Evolutionary conservation across 2,329 filamentous ascomycete species (phyloP).

Genomic region (Chrysoporthe puriensis): DNA sequence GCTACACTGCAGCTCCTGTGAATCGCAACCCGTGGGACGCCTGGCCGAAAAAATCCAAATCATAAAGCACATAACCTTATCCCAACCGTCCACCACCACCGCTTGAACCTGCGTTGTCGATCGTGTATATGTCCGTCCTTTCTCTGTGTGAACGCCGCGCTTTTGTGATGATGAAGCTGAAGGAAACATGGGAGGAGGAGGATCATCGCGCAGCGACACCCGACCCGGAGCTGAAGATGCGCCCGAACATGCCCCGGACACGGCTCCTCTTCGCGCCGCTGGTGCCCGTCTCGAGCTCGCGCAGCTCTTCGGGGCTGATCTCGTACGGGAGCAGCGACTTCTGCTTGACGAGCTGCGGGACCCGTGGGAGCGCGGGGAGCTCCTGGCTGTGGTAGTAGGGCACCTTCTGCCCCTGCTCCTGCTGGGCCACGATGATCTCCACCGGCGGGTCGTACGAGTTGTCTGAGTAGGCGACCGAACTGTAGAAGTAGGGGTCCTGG

Average conservation of each 20-base stretch:
- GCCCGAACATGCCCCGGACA: slow-evolving; percentile 56
- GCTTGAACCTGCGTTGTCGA: not conserved
- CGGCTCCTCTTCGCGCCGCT: slow-evolving; percentile 49
- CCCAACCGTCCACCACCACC: not conserved
- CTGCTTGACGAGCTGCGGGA: slow-evolving; percentile 31
- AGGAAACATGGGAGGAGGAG: not conserved
- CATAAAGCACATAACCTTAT: not conserved
- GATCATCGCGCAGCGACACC: slow-evolving; percentile 43
- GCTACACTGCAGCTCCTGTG: no score
- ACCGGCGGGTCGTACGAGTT: slow-evolving; percentile 55
- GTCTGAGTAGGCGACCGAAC: slow-evolving; percentile 35
- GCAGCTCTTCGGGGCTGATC: slow-evolving; percentile 56
- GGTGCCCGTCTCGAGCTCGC: slow-evolving; percentile 51
- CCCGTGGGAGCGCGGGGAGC: slow-evolving; percentile 30
- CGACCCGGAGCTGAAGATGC: slow-evolving; percentile 52
- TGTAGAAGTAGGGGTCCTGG: slow-evolving; percentile 48
- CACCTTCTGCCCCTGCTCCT: slow-evolving; percentile 42
- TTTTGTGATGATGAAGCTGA: slow-evolving; percentile 1
- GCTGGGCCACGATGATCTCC: slow-evolving; percentile 46
- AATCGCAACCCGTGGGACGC: not conserved
- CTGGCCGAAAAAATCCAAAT: not conserved
- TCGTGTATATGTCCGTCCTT: not conserved
- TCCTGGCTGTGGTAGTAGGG: slow-evolving; percentile 34
- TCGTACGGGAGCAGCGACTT: slow-evolving; percentile 55
- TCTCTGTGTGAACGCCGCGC: slow-evolving; percentile 11